Percentiles rank a stretch among this genome's conserved stretches.
Conservation (phyloP, 768 basidiomycete genomes). For the Favolaschia claudopus region DNA sequence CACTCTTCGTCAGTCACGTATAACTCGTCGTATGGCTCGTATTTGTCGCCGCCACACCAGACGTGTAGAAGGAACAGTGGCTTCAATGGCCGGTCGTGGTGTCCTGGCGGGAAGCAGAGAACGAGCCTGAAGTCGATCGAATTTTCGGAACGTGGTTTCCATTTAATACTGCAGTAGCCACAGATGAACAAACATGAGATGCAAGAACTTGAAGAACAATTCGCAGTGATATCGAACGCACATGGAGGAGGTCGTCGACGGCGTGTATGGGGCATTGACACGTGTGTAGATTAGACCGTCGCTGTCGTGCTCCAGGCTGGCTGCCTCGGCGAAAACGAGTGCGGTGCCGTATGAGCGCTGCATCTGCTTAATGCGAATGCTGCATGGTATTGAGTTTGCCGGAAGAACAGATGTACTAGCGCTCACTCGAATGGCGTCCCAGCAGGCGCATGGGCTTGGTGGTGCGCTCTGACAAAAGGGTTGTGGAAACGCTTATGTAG, state of each 20-base stretch:
- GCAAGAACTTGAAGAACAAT: too few relatives aligned
- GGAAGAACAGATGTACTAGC: too few relatives aligned
- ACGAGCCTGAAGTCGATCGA: constrained; percentile 97
- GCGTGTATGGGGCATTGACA: constrained; percentile 83
- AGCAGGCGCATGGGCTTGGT: too few relatives aligned
- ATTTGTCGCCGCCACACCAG: constrained; percentile 68
- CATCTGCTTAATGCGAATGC: constrained; percentile 89
- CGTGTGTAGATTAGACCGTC: constrained; percentile 98
- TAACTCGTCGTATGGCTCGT: constrained; percentile 88
- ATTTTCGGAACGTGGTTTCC: constrained; percentile 98
- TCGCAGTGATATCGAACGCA: constrained; percentile 48
- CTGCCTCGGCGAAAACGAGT: constrained; percentile 87
- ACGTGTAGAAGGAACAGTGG: constrained; percentile 84
- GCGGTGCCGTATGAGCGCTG: constrained; percentile 87
- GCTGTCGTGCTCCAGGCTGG: constrained; percentile 86
- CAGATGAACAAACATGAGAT: constrained; percentile 2
- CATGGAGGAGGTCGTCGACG: constrained; percentile 90
- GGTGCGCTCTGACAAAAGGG: too few relatives aligned
- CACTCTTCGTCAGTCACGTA: constrained; percentile 90
- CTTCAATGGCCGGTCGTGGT: constrained; percentile 76
- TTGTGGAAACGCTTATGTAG: constrained; percentile 83
- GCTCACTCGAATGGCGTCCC: too few relatives aligned
- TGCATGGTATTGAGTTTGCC: constrained; percentile 43
- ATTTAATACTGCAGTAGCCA: constrained; percentile 78
- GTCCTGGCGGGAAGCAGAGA: constrained; percentile 83